Base-by-base conservation (phyloP, 139 green algal species). In the Pleodorina starrii region DNA sequence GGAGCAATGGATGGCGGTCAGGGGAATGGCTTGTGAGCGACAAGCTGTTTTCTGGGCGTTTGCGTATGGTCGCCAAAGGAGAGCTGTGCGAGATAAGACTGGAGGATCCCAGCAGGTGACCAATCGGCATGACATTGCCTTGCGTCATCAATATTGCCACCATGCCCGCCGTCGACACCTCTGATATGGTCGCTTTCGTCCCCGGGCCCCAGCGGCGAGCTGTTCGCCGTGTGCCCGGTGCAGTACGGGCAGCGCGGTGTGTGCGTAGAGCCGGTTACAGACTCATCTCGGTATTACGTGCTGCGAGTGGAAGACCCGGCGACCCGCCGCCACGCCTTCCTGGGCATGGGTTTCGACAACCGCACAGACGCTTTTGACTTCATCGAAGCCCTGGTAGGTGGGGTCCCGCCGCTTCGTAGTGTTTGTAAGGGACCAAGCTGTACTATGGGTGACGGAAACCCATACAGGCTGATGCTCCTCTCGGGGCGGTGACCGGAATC, bases 341-440 rank as follows among this genome's bases (percentile, higher is more conserved):
- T 98, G 44, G 96, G 96, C 4, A 87, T 98, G 68, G 94, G 93
- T 54, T 98, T 98, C 59, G 50, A 75, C 21, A 95, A 98, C 38
- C 86, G 96, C 6, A 81, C 36, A 0, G 90, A 96, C 21, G 96
- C 96, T 0, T 98, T 98, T 84, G 96, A 98, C 90, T 98, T 98
- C 92, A 97, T 96, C n/a, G 95, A 97, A 14, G 93, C 95, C 1
- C 87, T 98, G 84, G 93, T 96, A 78, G 48, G 93, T 38, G 29
- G 2, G 46, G 81, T 57, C 48, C 48, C 48, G 12, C 48, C 11
- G 48, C n/a, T n/a, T n/a, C n/a, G n/a, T n/a, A n/a, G n/a, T n/a
- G n/a, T n/a, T n/a, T n/a, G n/a, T n/a, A n/a, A n/a, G n/a, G n/a
- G n/a, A n/a, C n/a, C n/a, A n/a, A n/a, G n/a, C n/a, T n/a, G n/a